A percentile compares a stretch with the other conserved stretches of the same genome.
Evolutionary conservation across 257 asterid species (phyloP).

Genomic region (Lycium ferocissimum): DNA sequence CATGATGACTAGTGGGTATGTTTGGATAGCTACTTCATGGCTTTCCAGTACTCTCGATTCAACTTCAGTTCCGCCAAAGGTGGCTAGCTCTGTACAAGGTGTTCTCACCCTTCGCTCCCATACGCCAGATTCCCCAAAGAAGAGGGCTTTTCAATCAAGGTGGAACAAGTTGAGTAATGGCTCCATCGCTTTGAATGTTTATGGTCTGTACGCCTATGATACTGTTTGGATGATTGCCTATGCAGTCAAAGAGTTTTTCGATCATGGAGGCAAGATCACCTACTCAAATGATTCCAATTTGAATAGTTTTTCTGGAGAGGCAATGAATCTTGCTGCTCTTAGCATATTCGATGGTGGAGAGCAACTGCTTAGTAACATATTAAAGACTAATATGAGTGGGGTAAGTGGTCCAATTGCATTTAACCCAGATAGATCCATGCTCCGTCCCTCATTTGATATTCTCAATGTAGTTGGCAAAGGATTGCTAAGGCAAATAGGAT

Average conservation of each 20-base stretch:
- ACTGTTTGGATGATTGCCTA: slow-evolving; percentile 78
- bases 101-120: slow-evolving; percentile 70
- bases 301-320: slow-evolving; percentile 44
- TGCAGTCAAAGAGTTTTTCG: slow-evolving; percentile 62
- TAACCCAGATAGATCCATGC: slow-evolving; percentile 50
- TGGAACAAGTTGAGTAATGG: slow-evolving; percentile 70
- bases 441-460: slow-evolving; percentile 70
- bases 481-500: slow-evolving; percentile 60
- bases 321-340: slow-evolving; percentile 61
- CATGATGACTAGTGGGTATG: slow-evolving; percentile 78
- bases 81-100: slow-evolving; percentile 61
- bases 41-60: slow-evolving; percentile 76
- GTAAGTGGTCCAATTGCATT: slow-evolving; percentile 66
- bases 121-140: slow-evolving; percentile 62
- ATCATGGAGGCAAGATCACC: slow-evolving; percentile 60
- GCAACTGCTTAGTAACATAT: slow-evolving; percentile 53
- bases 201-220: slow-evolving; percentile 80
- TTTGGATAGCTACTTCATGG: slow-evolving; percentile 89
- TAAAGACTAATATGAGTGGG: slow-evolving; percentile 66
- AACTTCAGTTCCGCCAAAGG: slow-evolving; percentile 36
- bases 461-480: slow-evolving; percentile 65
- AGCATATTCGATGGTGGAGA: slow-evolving; percentile 72
- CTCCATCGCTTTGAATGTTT: slow-evolving; percentile 62
- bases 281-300: slow-evolving; percentile 60
- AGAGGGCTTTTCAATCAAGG: slow-evolving; percentile 54